Evolutionary conservation across 1,284 basidiomycete genomes (phyloP), one percentile per base, ranked within the genome.

Genomic region (Puccinia polysora): DNA sequence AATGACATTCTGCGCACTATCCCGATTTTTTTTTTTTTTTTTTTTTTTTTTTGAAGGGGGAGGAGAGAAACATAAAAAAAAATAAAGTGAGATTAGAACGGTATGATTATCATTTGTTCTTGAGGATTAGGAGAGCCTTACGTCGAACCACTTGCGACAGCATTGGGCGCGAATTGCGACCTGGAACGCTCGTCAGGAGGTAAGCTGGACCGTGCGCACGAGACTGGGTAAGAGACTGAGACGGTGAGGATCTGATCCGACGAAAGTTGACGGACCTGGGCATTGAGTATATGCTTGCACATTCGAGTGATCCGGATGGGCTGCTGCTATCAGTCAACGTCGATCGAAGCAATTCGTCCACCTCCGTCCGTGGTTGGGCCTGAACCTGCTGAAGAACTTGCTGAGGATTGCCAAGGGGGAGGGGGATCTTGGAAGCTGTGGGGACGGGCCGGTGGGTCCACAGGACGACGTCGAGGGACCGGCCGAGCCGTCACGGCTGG

Each of bases 121-220:
- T 15, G 60, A 36, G 10, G 14, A 55, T 25, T 36, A 2, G 15
- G 28, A 23, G 58, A 58, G 30, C 78, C 82, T 77, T 74, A 82
- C 83, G 80, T 96, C 93, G 79, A 86, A 96, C 91, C 92, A 96
- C 78, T 88, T 88, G 79, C 89, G 89, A 85, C 93, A 96, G 82
- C 93, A 96, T 2, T 92, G 91, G 4, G 93, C 90, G 50, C 93
- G 88, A 77, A 97, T 90, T 30, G 92, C 85, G 25, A 93, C 93
- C 67, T 70, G 40, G 6, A 14, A 14, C 5, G 28, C 8, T 14
- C 36, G 28, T 14, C n/a, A 8, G 28, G 36, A 62, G 14, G 7
- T 36, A 43, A 30, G 23, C 10, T 5, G 25, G 8, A 1, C 2
- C 2, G 25, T 59, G 4, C 30, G 7, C 23, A 14, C 14, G 18